A percentile compares a stretch with the other conserved stretches of the same genome.
Conservation (phyloP, 1,284 basidiomycete genomes). For the Ustilago sp. region DNA sequence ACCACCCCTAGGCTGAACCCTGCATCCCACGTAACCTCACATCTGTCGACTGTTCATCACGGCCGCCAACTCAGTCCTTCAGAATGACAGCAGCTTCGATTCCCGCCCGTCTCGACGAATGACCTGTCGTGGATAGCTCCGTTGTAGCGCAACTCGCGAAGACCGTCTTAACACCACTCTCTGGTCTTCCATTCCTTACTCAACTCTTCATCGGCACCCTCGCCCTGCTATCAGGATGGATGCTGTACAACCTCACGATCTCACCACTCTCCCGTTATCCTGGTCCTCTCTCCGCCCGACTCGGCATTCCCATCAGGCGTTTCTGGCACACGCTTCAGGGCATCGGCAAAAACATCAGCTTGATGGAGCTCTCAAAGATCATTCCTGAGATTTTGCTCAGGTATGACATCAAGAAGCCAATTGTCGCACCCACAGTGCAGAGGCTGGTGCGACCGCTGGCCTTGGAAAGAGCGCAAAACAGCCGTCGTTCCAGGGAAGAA, state of each 20-base stretch:
- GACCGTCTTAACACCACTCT: slow-evolving; percentile 18
- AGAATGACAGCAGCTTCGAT: slow-evolving; percentile 22
- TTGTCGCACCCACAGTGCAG: neutral
- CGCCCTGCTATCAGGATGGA: slow-evolving; percentile 26
- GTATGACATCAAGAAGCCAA: slow-evolving; percentile 49
- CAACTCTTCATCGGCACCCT: slow-evolving; percentile 19
- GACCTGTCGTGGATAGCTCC: slow-evolving; percentile 41
- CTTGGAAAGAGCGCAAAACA: neutral
- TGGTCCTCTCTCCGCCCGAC: slow-evolving; percentile 45
- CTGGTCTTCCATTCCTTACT: slow-evolving; percentile 16
- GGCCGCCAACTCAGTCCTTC: neutral
- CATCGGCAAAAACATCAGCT: slow-evolving; percentile 63
- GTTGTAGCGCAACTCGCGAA: slow-evolving; percentile 25
- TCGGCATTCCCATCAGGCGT: slow-evolving; percentile 55
- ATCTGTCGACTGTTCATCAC: slow-evolving; percentile 18
- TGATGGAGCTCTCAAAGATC: slow-evolving; percentile 64
- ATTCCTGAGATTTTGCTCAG: slow-evolving; percentile 56
- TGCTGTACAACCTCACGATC: slow-evolving; percentile 41
- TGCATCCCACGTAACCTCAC: neutral
- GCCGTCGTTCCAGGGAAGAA: slow-evolving; percentile 41
- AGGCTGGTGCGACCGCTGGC: neutral
- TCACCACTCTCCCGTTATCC: slow-evolving; percentile 52
- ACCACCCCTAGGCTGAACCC: slow-evolving; percentile 16
- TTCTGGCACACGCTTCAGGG: slow-evolving; percentile 47
- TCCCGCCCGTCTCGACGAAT: slow-evolving; percentile 12